These are phyloP conservation scores for Lenwebbia sp. DNA, from an alignment of 345 rosid genomes.

Conservation along the genomic window DNA sequence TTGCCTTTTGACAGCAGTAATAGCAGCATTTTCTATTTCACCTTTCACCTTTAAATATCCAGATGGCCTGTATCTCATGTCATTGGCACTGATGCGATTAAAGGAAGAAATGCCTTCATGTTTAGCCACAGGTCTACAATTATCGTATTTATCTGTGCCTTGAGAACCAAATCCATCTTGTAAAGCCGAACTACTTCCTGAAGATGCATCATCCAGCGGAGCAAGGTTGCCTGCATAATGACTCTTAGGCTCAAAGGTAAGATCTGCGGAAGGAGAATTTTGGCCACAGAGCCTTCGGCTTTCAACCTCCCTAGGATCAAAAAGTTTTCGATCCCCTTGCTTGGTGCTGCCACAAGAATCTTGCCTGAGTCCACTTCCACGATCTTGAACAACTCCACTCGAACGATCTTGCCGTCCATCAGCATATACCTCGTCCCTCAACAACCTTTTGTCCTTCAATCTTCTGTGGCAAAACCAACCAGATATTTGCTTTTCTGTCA, in stretches of 20 bases:
- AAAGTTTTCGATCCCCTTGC: constrained; percentile 48
- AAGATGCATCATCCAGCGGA: constrained; percentile 58
- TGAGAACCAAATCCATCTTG: constrained; percentile 41
- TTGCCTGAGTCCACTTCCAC: constrained; percentile 68
- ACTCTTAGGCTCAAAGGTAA: constrained; percentile 22
- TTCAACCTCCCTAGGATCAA: constrained; percentile 78
- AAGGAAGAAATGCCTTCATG: constrained; percentile 15
- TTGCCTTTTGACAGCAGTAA: constrained; percentile 75
- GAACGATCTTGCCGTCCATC: constrained; percentile 77
- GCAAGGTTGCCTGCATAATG: constrained; percentile 23
- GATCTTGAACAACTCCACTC: constrained; percentile 75
- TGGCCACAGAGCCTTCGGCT: constrained; percentile 51
- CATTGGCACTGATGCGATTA: constrained; percentile 23
- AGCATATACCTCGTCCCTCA: constrained; percentile 40
- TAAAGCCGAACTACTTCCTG: constrained; percentile 56
- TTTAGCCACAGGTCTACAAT: constrained; percentile 17
- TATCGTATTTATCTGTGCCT: constrained; percentile 23
- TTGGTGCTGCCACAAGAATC: constrained; percentile 97
- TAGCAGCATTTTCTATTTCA: constrained; percentile 58
- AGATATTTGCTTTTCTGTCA: constrained; percentile 92
- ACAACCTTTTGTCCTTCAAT: constrained; percentile 63
- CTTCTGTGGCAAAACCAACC: constrained; percentile 99
- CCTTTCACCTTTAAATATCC: constrained; percentile 86
- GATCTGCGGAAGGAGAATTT: constrained; percentile 23
- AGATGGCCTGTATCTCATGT: constrained; percentile 46